Base-by-base conservation (phyloP, 805 yeast genomes). In the Cyberlindnera lachancei region DNA sequence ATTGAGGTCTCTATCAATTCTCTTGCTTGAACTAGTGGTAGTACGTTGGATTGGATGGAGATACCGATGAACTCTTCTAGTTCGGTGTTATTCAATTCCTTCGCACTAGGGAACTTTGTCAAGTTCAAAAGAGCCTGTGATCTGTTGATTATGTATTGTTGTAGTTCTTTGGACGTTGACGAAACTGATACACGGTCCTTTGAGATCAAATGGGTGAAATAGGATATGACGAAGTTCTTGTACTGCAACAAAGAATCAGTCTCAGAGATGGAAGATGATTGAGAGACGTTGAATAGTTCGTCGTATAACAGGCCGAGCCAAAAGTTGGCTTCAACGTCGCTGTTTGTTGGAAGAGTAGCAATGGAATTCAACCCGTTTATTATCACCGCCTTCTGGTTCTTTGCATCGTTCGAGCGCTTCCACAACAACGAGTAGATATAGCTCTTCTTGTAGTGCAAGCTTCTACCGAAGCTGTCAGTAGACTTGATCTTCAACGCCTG, bases 51-150 rank as follows among this genome's bases (percentile, higher is more conserved):
- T n/a, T 27, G 20, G 2, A 44, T 23, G 47, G 52, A 28, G 48
- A 44, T 25, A 50, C 56, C 35, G 53, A 53, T 14, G 55, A 59
- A 51, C 43, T 54, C 52, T 46, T 63, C 55, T 30, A 58, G 29
- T 34, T 47, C 32, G 17, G 24, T 25, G 42, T 60, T 37, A 42
- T 55, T 50, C 31, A 32, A 4, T 33, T 61, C 64, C 9, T 58
- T 52, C 2, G 77, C 73, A 19, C 49, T 54, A 0, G 79, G 79
- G 39, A 72, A 73, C 7, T 48, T 46, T 3, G 61, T 39, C 0
- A 42, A 27, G 3, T 49, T 33, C 14, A 64, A 26, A 2, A 56
- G 33, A 0, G 18, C 4, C 6, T 27, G 17, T 4, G 50, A 31
- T 16, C 47, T 39, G 11, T 17, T n/a, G 4, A 25, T 7, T 21